Evolutionary conservation across 2,329 filamentous ascomycete genomes (phyloP).

Genomic region (Verticillium dahliae): DNA sequence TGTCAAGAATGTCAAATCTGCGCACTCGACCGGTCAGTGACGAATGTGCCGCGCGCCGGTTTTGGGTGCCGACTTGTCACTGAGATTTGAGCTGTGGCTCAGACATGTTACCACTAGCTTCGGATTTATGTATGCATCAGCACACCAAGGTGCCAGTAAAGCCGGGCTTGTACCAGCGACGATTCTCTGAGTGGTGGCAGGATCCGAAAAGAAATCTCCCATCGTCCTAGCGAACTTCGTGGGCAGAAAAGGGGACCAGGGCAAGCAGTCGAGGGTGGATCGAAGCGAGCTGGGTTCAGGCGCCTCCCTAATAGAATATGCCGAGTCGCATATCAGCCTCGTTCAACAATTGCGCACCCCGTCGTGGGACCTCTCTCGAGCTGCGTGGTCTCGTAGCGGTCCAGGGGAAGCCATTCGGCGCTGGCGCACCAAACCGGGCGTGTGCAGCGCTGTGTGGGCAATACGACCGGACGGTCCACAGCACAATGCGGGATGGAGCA

Average conservation of each 20-base stretch:
- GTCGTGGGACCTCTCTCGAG: neutral
- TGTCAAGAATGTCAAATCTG: neutral
- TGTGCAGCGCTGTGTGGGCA: neutral
- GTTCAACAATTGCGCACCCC: neutral
- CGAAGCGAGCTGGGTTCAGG: neutral
- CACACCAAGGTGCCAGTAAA: neutral
- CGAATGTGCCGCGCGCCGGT: neutral
- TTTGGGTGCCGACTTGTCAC: neutral
- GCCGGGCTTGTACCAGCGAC: neutral
- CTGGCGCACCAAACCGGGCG: neutral
- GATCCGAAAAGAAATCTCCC: neutral
- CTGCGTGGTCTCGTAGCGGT: neutral
- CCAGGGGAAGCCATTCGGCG: neutral
- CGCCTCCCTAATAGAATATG: neutral
- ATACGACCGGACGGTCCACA: neutral
- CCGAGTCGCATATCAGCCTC: neutral
- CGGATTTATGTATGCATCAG: neutral
- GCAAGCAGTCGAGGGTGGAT: neutral
- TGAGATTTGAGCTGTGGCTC: neutral
- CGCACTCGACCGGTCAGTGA: neutral
- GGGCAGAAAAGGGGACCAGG: neutral
- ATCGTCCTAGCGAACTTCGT: neutral
- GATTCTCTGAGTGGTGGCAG: neutral
- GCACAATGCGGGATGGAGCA: neutral
- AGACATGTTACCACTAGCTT: neutral